Evolutionary conservation across 2,329 filamentous ascomycete species (phyloP).

Genomic region (Aspergillus oerlinghausenensis): DNA sequence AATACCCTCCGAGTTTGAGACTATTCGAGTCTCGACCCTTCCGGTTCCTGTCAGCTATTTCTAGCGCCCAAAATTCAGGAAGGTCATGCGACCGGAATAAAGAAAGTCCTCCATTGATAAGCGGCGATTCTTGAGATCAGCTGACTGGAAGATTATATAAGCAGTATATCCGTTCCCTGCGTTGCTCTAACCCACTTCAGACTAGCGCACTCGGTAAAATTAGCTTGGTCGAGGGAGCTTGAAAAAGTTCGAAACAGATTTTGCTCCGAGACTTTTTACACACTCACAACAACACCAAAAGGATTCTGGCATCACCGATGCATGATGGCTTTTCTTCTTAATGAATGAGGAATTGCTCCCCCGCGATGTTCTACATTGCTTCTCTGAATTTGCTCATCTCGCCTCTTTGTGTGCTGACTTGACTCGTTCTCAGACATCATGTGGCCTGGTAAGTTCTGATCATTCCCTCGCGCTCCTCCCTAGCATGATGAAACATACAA

Average conservation of each 20-base stretch:
- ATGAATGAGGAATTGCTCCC: neutral
- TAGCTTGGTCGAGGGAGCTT: constrained; percentile 26
- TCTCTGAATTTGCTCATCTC: neutral
- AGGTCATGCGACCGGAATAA: constrained; percentile 1
- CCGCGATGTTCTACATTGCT: neutral
- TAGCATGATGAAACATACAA: constrained; percentile 72
- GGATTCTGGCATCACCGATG: neutral
- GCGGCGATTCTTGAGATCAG: neutral
- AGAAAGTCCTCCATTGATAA: neutral
- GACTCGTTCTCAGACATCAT: neutral
- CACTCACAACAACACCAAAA: constrained; percentile 9
- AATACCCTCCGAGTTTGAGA: neutral
- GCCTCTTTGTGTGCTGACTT: neutral
- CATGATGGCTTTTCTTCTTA: neutral
- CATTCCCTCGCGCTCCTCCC: constrained; percentile 3
- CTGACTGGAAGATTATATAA: neutral
- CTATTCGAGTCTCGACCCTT: constrained; percentile 4
- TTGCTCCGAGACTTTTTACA: constrained; percentile 15
- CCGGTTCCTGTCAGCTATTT: neutral
- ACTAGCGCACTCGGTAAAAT: constrained; percentile 22
- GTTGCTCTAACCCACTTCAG: constrained; percentile 1
- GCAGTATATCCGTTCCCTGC: neutral
- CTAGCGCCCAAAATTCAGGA: neutral
- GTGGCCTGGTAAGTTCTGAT: constrained; percentile 25
- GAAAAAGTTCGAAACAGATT: constrained; percentile 28